phyloP scores from a whole-genome alignment of 2,329 filamentous ascomycete species.

The Penicillium thymicola region DNA sequence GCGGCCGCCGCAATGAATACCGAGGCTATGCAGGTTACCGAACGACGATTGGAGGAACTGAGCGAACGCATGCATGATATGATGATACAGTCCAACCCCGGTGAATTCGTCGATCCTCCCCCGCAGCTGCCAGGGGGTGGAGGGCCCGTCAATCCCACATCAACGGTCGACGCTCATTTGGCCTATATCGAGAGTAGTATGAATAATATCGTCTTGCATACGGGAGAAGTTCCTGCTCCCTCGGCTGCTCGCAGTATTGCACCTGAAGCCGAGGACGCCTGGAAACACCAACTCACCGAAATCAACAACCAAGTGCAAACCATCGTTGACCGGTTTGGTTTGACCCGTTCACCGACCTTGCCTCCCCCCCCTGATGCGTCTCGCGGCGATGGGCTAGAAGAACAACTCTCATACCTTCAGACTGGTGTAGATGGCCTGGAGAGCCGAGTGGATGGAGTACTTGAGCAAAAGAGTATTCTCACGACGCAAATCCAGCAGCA shows the following conservation, averaged over 20 bases:
- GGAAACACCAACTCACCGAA: constrained; percentile 52
- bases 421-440: constrained; percentile 76
- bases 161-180: constrained; percentile 55
- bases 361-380: constrained; percentile 58
- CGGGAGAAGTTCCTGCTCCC: constrained; percentile 3
- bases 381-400: constrained; percentile 55
- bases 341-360: constrained; percentile 46
- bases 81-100: constrained; percentile 50
- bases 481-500: constrained; percentile 94
- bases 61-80: constrained; percentile 66
- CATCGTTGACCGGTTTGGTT: constrained; percentile 51
- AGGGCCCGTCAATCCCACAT: constrained; percentile 26
- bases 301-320: constrained; percentile 64
- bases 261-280: constrained; percentile 44
- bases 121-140: constrained; percentile 33
- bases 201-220: constrained; percentile 56
- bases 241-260: neutral
- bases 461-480: constrained; percentile 84
- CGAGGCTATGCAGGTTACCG: constrained; percentile 60
- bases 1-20: constrained; percentile 17
- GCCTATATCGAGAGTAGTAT: constrained; percentile 69
- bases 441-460: constrained; percentile 69
- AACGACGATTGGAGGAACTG: constrained; percentile 63
- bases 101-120: constrained; percentile 37
- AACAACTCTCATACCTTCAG: constrained; percentile 73